Evolutionary conservation across 2,329 filamentous ascomycete genomes (phyloP).

Genomic region (Diaporthe sp.): DNA sequence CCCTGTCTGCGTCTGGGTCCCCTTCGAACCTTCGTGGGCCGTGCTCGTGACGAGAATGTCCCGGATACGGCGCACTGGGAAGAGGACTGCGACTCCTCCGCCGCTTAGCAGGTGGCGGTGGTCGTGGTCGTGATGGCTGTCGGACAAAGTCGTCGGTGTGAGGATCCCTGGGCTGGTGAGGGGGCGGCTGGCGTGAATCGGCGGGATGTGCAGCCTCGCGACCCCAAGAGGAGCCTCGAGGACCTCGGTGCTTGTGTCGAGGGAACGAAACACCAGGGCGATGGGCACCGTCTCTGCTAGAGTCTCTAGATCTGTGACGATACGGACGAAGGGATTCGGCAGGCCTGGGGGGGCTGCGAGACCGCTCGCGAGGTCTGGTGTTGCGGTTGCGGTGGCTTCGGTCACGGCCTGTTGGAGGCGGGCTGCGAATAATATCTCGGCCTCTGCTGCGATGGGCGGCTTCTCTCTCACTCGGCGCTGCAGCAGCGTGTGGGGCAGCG

Average conservation of each 20-base stretch:
- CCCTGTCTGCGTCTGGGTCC: slow-evolving; percentile 32
- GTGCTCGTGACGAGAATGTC: slow-evolving; percentile 38
- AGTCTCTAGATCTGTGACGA: slow-evolving; percentile 54
- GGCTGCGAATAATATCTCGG: slow-evolving; percentile 41
- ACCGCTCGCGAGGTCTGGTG: slow-evolving; percentile 48
- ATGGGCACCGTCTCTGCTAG: slow-evolving; percentile 50
- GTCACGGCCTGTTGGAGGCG: slow-evolving; percentile 42
- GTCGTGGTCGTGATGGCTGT: slow-evolving; percentile 42
- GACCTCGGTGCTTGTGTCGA: slow-evolving; percentile 39
- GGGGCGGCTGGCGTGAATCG: slow-evolving; percentile 40
- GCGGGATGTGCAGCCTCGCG: slow-evolving; percentile 52
- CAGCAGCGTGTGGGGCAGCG: slow-evolving; percentile 45
- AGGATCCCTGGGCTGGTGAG: slow-evolving; percentile 31
- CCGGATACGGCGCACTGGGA: slow-evolving; percentile 39
- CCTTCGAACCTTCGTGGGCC: slow-evolving; percentile 35
- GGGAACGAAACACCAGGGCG: slow-evolving; percentile 44
- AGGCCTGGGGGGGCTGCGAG: slow-evolving; percentile 42
- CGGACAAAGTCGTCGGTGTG: slow-evolving; percentile 33
- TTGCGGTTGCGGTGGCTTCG: slow-evolving; percentile 44
- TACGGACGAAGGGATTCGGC: slow-evolving; percentile 51
- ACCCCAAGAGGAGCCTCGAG: slow-evolving; percentile 55
- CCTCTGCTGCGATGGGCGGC: slow-evolving; percentile 39
- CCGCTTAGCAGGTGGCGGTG: slow-evolving; percentile 46
- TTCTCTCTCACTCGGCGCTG: slow-evolving; percentile 29
- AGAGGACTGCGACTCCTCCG: slow-evolving; percentile 47